A percentile compares a stretch with the other conserved stretches of the same genome.
Conservation (phyloP, 108 stramenopile species). For the Craspedostauros australis region DNA sequence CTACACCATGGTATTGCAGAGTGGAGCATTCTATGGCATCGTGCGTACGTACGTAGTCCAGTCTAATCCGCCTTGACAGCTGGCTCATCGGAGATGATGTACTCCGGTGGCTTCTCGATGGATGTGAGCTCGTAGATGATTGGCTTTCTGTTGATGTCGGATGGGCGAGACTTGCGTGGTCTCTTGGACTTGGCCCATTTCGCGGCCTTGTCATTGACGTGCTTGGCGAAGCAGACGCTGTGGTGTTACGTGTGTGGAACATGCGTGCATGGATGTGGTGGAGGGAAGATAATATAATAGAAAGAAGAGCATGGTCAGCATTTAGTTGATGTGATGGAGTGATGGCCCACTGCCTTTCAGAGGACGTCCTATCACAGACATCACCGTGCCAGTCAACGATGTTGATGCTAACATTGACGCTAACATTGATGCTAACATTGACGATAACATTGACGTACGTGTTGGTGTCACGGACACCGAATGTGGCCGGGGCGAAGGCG, state of each 20-base stretch:
- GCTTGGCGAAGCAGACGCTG: conserved; percentile 59
- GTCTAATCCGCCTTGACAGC: conserved; percentile 25
- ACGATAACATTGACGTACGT: conserved; percentile 24
- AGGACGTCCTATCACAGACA: neutral
- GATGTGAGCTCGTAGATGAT: conserved; percentile 44
- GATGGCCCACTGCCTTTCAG: too few relatives aligned
- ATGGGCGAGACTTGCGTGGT: conserved; percentile 70
- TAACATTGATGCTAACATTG: too few relatives aligned
- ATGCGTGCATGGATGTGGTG: too few relatives aligned
- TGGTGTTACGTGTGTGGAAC: too few relatives aligned
- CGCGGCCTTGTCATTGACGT: conserved; percentile 80
- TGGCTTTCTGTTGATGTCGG: conserved; percentile 78
- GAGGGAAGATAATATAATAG: too few relatives aligned
- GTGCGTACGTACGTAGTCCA: too few relatives aligned
- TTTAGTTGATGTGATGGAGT: too few relatives aligned
- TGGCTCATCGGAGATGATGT: conserved; percentile 55
- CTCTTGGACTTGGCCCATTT: conserved; percentile 76
- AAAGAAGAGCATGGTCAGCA: too few relatives aligned
- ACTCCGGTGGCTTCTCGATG: conserved; percentile 65
- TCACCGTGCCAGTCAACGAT: neutral
- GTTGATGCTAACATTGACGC: neutral
- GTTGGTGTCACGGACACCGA: conserved; percentile 17
- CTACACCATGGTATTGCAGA: too few relatives aligned
- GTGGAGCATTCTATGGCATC: too few relatives aligned
- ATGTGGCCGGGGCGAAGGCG: conserved; percentile 50